Base-by-base conservation (phyloP, 768 basidiomycete genomes). In the Tricholoma matsutake region DNA sequence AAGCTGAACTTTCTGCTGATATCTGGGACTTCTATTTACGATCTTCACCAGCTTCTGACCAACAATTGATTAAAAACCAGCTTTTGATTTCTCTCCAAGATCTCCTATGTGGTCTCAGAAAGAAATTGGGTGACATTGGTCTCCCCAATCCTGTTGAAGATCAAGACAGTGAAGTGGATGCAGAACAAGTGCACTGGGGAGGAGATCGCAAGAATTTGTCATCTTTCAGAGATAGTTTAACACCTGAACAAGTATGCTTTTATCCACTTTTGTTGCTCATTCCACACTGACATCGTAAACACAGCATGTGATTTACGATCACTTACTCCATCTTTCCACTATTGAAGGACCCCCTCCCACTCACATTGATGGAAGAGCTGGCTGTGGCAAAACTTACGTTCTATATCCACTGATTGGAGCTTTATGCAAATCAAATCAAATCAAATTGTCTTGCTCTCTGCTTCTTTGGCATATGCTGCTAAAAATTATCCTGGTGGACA, bases 361-460 rank as follows among this genome's bases (percentile, higher is more conserved):
- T 8, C 78, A n/a, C n/a, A n/a, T n/a, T n/a, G n/a, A n/a, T n/a
- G n/a, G n/a, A n/a, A n/a, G n/a, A n/a, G n/a, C n/a, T 1, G 79
- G 79, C 0, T 62, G 75, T 3, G 79, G 79, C 0, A 81, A 81
- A 63, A 80, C 78, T 0, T 76, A 69, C 34, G 37, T 79, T 1
- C 60, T 76, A 1, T 72, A 72, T 35, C 66, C 76, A 0, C 56
- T 81, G 6, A 75, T 74, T 51, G 71, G 71, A 59, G 64, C 63
- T 34, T 39, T 78, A 0, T 63, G 77, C n/a, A n/a, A n/a, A n/a
- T n/a, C 10, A 56, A 67, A 0, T 31, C 32, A 1, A 69, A 69
- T 1, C 56, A 67, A 22, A 75, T 79, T 31, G 71, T 75, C 0
- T 54, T 79, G 22, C 66, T 76, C 2, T 76, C 71, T 1, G 78